Evolutionary conservation across 169 alveolate species (phyloP).

Genomic region (Eimeria mitis): DNA sequence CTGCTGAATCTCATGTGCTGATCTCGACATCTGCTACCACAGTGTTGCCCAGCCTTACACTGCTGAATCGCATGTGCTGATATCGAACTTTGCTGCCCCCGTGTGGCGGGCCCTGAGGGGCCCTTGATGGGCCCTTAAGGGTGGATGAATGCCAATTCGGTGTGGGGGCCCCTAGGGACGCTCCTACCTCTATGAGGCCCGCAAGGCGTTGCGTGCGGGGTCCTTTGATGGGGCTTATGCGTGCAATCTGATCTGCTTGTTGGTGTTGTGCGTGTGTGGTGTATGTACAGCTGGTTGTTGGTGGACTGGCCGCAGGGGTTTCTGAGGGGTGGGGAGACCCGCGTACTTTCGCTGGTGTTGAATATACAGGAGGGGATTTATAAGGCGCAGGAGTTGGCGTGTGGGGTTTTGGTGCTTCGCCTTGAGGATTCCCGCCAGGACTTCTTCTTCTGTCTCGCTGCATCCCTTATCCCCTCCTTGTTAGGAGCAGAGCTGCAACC

Average conservation of each 20-base stretch:
- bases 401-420: constrained; percentile 70
- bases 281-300: constrained; percentile 55
- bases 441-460: constrained; percentile 66
- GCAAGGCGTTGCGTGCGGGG: not conserved
- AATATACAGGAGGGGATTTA: constrained; percentile 70
- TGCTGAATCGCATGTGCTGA: not conserved
- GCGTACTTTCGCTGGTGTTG: constrained; percentile 42
- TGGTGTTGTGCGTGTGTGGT: not conserved
- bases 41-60: not conserved
- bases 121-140: not conserved
- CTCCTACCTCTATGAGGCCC: too few species aligned
- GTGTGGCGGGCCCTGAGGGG: not conserved
- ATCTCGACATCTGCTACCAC: not conserved
- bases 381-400: constrained; percentile 36
- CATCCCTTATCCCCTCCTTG: constrained; percentile 67
- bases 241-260: too few species aligned
- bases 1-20: not conserved
- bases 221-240: not conserved
- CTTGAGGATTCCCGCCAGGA: constrained; percentile 72
- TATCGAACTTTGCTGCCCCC: not conserved
- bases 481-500: constrained; percentile 79
- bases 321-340: constrained; percentile 55
- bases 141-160: not conserved
- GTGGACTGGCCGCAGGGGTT: constrained; percentile 68
- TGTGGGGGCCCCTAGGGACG: not conserved